These are phyloP conservation scores for Microthyrium microscopicum DNA, from an alignment of 2,329 filamentous ascomycete genomes.

Conservation along the genomic window DNA sequence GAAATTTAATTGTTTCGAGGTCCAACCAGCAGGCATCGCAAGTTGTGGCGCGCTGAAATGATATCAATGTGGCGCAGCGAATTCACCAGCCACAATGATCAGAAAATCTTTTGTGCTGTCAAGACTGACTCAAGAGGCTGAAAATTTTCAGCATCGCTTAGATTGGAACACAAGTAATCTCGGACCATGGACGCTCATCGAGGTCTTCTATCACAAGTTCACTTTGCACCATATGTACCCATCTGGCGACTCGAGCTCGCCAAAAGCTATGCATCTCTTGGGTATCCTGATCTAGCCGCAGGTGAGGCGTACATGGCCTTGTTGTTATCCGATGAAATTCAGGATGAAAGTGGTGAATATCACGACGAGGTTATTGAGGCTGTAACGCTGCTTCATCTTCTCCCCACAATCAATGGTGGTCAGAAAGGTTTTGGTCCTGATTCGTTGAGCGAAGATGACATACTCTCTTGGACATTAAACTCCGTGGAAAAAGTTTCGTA, in stretches of 20 bases:
- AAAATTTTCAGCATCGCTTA: too few relatives aligned
- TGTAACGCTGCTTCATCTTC: constrained; percentile 21
- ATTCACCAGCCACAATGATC: too few relatives aligned
- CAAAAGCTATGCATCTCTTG: constrained; percentile 52
- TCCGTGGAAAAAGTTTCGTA: constrained; percentile 2
- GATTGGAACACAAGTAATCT: too few relatives aligned
- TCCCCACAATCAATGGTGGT: constrained; percentile 17
- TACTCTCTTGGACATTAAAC: constrained; percentile 1
- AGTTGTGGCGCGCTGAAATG: too few relatives aligned
- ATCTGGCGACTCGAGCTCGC: constrained; percentile 49
- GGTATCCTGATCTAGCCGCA: constrained; percentile 76
- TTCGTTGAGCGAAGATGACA: neutral
- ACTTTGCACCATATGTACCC: too few relatives aligned
- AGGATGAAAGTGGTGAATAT: constrained; percentile 68
- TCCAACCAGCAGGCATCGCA: too few relatives aligned
- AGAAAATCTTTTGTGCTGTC: too few relatives aligned
- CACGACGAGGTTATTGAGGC: constrained; percentile 48
- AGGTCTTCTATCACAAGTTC: too few relatives aligned
- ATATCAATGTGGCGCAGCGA: too few relatives aligned
- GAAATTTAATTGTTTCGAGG: too few relatives aligned
- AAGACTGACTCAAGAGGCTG: too few relatives aligned
- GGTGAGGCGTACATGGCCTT: constrained; percentile 84
- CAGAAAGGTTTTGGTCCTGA: constrained; percentile 9
- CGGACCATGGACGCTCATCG: too few relatives aligned
- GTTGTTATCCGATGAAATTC: constrained; percentile 67